Evolutionary conservation across 1,284 basidiomycete genomes (phyloP).

Genomic region (Trametes polyzona): DNA sequence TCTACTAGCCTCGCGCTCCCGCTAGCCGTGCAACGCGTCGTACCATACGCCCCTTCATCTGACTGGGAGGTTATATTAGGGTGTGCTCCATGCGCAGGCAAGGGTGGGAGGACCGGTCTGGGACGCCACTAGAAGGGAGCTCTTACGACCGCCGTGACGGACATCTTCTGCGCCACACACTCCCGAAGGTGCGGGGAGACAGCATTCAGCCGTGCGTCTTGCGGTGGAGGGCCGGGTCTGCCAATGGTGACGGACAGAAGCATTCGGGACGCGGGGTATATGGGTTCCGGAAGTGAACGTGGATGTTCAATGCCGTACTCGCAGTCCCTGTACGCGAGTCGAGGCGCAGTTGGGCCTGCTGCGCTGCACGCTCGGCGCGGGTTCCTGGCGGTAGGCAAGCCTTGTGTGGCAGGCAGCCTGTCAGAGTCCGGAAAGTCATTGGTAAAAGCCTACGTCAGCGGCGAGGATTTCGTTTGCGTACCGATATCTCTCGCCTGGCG

Average conservation of each 20-base stretch:
- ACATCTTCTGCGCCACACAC: neutral
- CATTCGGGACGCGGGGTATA: neutral
- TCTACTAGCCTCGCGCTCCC: neutral
- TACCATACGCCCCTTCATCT: neutral
- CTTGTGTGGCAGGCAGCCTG: neutral
- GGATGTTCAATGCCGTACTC: neutral
- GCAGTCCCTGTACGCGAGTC: neutral
- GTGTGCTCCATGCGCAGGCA: neutral
- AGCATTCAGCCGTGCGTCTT: neutral
- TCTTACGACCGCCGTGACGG: neutral
- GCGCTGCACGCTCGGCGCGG: neutral
- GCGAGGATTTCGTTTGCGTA: neutral
- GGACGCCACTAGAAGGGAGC: neutral
- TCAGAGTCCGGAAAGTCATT: neutral
- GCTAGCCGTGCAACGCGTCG: neutral
- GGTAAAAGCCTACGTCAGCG: neutral
- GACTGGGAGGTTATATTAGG: neutral
- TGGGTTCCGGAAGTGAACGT: neutral
- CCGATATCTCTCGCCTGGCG: neutral
- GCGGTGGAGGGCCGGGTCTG: neutral
- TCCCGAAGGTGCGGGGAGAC: too few species aligned
- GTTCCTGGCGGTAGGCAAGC: neutral
- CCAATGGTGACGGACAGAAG: neutral
- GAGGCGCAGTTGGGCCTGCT: neutral
- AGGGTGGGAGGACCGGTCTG: neutral